phyloP scores from a whole-genome alignment of 768 basidiomycete species.

The Xerocomellus chrysenteron region DNA sequence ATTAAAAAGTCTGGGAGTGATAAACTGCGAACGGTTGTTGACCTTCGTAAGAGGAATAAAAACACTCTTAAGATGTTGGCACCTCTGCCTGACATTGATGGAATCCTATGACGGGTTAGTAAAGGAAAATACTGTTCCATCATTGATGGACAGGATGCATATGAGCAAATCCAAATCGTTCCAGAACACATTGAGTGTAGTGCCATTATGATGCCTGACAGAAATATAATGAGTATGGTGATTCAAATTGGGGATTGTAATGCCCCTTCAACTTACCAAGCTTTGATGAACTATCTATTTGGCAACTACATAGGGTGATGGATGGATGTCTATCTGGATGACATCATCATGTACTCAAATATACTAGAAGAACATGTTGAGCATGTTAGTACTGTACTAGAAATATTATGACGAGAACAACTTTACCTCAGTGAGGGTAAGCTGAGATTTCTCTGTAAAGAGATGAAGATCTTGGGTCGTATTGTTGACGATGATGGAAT shows the following conservation, averaged over 20 bases:
- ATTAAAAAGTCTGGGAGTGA: neutral
- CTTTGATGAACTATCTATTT: constrained; percentile 5
- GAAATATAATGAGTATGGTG: constrained; percentile 34
- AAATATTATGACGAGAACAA: constrained; percentile 32
- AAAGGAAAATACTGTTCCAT: neutral
- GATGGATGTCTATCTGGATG: constrained; percentile 8
- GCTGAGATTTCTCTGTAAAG: constrained; percentile 29
- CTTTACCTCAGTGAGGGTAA: constrained; percentile 39
- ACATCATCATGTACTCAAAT: constrained; percentile 9
- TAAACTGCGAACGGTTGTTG: no score
- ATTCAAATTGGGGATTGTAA: constrained; percentile 32
- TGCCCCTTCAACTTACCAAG: constrained; percentile 45
- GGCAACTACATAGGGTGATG: neutral
- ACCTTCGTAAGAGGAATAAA: constrained; percentile 3
- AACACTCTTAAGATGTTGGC: constrained; percentile 18
- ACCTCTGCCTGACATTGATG: constrained; percentile 19
- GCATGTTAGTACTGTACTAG: constrained; percentile 34
- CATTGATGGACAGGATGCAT: constrained; percentile 19
- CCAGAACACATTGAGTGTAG: constrained; percentile 14
- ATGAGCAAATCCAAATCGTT: constrained; percentile 15
- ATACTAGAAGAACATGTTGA: constrained; percentile 28
- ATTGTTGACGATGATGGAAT: constrained; percentile 40
- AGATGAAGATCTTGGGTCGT: constrained; percentile 36
- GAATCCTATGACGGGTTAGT: constrained; percentile 2
- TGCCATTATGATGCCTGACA: constrained; percentile 38